Conservation (phyloP, 1,139 yeast species). For the Yamadazyma sp. region DNA sequence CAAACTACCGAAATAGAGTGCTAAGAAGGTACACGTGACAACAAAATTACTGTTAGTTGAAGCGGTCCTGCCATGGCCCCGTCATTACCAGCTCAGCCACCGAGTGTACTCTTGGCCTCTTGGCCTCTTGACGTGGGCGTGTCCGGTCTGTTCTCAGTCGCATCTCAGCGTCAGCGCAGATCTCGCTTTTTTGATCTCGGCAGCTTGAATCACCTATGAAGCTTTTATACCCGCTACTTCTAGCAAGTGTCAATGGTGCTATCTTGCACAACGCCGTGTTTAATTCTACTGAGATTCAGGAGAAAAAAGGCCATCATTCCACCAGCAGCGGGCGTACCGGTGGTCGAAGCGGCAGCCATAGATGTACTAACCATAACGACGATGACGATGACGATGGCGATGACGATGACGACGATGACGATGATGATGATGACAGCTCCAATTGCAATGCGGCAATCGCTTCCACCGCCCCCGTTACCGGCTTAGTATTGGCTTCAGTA, state of each 20-base stretch:
- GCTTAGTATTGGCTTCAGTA: not conserved
- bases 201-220: too few species aligned
- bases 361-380: not conserved
- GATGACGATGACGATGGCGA: slow-evolving; percentile 1
- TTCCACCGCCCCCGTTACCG: not conserved
- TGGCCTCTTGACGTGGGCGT: too few species aligned
- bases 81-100: too few species aligned
- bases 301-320: not conserved
- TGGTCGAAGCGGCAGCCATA: not conserved
- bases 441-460: not conserved
- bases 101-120: too few species aligned
- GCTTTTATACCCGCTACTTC: not conserved
- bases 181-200: too few species aligned
- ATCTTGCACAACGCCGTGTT: not conserved
- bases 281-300: not conserved
- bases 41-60: too few species aligned
- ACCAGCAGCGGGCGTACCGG: not conserved
- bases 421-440: not conserved
- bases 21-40: too few species aligned
- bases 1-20: too few species aligned
- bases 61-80: too few species aligned
- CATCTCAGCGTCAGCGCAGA: too few species aligned
- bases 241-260: slow-evolving; percentile 1
- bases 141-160: too few species aligned
- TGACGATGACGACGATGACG: not conserved